A percentile compares a stretch with the other conserved stretches of the same genome.
Conservation (phyloP, 257 asterid species). For the Paulownia fortunei region DNA sequence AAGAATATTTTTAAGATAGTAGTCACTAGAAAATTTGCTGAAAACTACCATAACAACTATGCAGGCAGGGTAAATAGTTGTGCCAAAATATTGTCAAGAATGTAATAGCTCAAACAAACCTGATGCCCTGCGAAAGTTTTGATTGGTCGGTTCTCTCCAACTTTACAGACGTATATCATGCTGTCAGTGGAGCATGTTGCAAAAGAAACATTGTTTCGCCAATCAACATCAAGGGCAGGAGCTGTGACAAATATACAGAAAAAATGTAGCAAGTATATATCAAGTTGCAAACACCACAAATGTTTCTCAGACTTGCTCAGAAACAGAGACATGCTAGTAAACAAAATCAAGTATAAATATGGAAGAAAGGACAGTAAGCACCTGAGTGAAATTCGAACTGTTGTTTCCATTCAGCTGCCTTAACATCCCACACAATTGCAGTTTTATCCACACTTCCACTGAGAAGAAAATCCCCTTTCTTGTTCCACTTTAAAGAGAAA, state of each 20-base stretch:
- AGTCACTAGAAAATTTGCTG: neutral
- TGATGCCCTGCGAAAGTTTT: conserved; percentile 74
- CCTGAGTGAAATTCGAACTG: conserved; percentile 82
- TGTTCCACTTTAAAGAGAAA: conserved; percentile 85
- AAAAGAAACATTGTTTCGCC: conserved; percentile 72
- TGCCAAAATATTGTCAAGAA: neutral
- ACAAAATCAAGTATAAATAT: conserved; percentile 9
- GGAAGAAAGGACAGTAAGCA: conserved; percentile 24
- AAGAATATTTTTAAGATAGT: neutral
- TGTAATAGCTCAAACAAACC: conserved; percentile 38
- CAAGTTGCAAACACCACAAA: neutral
- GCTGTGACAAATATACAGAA: conserved; percentile 46
- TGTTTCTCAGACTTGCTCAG: neutral
- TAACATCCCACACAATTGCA: conserved; percentile 83
- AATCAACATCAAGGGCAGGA: conserved; percentile 81
- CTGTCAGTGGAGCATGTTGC: conserved; percentile 85
- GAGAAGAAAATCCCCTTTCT: conserved; percentile 76
- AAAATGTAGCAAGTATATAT: neutral
- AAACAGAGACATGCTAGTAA: neutral
- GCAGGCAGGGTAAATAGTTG: neutral
- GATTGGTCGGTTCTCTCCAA: conserved; percentile 71
- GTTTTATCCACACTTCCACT: conserved; percentile 85
- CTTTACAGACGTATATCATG: conserved; percentile 77
- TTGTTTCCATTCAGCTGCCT: conserved; percentile 71
- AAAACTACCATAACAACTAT: neutral